A percentile compares a stretch with the other conserved stretches of the same genome.
Evolutionary conservation across 306 rosid genomes (phyloP).

Genomic region (Fagus sylvatica): DNA sequence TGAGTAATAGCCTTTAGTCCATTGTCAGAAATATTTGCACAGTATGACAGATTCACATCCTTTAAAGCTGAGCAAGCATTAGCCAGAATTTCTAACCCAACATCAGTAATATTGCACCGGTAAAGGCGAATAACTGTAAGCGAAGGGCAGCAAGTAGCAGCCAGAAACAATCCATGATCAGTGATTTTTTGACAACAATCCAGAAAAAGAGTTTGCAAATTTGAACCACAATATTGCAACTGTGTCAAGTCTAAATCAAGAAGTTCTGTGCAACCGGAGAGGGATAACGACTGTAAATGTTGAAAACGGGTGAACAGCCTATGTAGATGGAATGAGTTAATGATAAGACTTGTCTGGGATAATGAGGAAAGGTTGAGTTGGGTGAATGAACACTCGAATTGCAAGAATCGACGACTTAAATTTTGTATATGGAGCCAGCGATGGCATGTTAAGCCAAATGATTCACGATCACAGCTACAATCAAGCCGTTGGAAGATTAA

Average conservation of each 20-base stretch:
- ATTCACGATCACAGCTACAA: constrained; percentile 45
- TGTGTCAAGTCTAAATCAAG: constrained; percentile 48
- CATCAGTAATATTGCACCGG: constrained; percentile 50
- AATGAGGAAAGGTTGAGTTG: constrained; percentile 36
- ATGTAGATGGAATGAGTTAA: constrained; percentile 36
- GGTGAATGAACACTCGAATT: constrained; percentile 49
- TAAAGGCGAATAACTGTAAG: constrained; percentile 51
- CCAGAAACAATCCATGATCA: constrained; percentile 48
- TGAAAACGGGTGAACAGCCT: constrained; percentile 61
- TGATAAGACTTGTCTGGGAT: constrained; percentile 18
- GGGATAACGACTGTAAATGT: constrained; percentile 49
- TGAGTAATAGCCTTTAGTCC: constrained; percentile 49
- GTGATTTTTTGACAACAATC: constrained; percentile 58
- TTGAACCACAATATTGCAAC: constrained; percentile 47
- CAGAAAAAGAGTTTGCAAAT: constrained; percentile 45
- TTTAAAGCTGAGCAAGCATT: constrained; percentile 42
- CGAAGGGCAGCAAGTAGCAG: constrained; percentile 47
- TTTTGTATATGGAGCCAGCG: constrained; percentile 58
- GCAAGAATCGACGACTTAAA: constrained; percentile 44
- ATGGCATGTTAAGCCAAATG: constrained; percentile 66
- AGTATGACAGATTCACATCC: constrained; percentile 49
- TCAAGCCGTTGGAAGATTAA: constrained; percentile 50
- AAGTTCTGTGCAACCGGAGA: constrained; percentile 56
- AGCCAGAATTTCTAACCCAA: constrained; percentile 47
- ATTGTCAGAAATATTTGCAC: constrained; percentile 47